Evolutionary conservation across 192 early-diverging fungal species (phyloP).

Genomic region (Dissophora ornata): DNA sequence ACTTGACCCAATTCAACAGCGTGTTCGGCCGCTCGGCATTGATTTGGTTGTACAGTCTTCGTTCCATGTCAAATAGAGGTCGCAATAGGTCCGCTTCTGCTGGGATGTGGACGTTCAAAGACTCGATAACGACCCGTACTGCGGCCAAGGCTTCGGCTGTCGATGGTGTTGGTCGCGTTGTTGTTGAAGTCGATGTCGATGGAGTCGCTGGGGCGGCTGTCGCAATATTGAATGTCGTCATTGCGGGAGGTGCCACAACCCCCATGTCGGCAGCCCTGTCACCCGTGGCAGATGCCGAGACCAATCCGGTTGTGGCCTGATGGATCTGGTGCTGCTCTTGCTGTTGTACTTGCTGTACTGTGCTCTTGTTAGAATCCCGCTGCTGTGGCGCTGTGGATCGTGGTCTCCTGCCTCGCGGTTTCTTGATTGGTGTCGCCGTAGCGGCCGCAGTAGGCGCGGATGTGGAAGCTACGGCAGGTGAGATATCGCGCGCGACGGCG

Average conservation of each 20-base stretch:
- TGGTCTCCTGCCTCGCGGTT: not conserved
- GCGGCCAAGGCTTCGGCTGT: slow-evolving; percentile 5
- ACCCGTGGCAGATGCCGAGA: too few relatives aligned
- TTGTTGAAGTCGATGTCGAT: slow-evolving; percentile 3
- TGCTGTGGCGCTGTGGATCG: too few relatives aligned
- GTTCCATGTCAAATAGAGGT: slow-evolving; percentile 32
- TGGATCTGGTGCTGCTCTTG: slow-evolving; percentile 1
- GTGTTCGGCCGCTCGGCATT: slow-evolving; percentile 4
- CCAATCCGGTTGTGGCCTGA: not conserved
- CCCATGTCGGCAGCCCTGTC: too few relatives aligned
- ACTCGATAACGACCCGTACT: slow-evolving; percentile 18
- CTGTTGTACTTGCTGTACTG: too few relatives aligned
- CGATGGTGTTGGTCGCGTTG: slow-evolving; percentile 1
- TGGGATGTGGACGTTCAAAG: slow-evolving; percentile 14
- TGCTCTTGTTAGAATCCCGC: too few relatives aligned
- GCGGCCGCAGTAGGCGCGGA: not conserved
- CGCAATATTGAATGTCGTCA: too few relatives aligned
- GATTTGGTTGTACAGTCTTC: slow-evolving; percentile 11
- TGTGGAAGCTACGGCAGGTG: not conserved
- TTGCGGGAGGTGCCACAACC: not conserved
- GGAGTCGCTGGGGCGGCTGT: not conserved
- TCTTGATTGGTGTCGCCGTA: not conserved
- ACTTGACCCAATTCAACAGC: not conserved
- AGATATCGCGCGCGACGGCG: slow-evolving; percentile 3
- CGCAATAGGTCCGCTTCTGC: slow-evolving; percentile 15